Evolutionary conservation across 257 asterid species (phyloP).

Genomic region (Prunella vulgaris): DNA sequence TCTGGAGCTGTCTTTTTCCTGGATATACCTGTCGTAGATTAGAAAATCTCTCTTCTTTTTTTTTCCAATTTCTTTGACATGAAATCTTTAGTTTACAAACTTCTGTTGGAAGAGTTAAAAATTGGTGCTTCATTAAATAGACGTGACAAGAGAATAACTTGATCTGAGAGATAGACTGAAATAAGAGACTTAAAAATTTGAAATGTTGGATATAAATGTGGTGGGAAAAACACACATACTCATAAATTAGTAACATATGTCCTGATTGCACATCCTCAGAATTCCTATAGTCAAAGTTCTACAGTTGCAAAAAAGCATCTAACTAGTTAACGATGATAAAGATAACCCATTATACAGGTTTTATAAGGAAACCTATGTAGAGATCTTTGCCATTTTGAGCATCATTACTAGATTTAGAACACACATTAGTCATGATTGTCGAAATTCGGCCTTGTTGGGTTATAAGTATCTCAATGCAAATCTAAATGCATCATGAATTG

Average conservation of each 20-base stretch:
- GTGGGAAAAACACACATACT: neutral
- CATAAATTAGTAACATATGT: neutral
- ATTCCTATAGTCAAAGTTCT: neutral
- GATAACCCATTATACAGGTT: slow-evolving; percentile 9
- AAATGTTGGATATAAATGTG: neutral
- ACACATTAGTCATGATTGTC: neutral
- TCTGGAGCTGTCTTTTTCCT: neutral
- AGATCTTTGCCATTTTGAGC: neutral
- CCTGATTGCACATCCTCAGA: neutral
- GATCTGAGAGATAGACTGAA: neutral
- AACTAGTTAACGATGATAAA: neutral
- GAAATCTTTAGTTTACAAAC: neutral
- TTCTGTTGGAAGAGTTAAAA: neutral
- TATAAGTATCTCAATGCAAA: neutral
- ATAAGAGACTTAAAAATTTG: neutral
- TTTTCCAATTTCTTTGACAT: slow-evolving; percentile 5
- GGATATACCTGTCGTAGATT: neutral
- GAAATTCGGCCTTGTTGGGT: neutral
- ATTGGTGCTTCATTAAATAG: neutral
- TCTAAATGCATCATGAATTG: slow-evolving; percentile 5
- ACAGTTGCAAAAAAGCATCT: neutral
- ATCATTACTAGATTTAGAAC: slow-evolving; percentile 8
- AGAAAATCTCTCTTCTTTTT: neutral
- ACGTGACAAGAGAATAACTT: neutral
- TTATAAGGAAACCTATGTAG: neutral